A percentile compares a stretch with the other conserved stretches of the same genome.
phyloP scores from a whole-genome alignment of 495 filamentous ascomycete species.

The Glutinoglossum americanum region DNA sequence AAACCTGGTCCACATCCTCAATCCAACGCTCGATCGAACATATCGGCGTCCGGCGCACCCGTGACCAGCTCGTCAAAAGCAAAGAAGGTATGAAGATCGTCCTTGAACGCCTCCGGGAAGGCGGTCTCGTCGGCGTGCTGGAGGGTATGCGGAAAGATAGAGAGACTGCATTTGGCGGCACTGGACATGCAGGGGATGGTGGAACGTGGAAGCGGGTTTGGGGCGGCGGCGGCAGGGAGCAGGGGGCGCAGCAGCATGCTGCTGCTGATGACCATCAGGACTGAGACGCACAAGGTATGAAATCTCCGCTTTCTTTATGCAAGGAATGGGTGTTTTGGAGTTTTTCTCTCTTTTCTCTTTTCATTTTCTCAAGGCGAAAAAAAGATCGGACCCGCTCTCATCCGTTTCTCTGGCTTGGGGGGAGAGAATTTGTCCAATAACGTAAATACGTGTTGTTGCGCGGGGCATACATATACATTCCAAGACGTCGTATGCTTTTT shows the following conservation, averaged over 20 bases:
- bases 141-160: constrained; percentile 64
- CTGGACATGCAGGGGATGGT: neutral
- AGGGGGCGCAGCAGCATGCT: neutral
- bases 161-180: constrained; percentile 7
- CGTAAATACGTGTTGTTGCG: too few species aligned
- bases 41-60: constrained; percentile 64
- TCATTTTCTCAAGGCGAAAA: too few species aligned
- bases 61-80: constrained; percentile 64
- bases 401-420: too few species aligned
- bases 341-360: too few species aligned
- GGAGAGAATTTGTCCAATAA: too few species aligned
- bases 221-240: neutral
- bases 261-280: neutral
- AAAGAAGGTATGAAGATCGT: constrained; percentile 93
- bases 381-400: too few species aligned
- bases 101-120: constrained; percentile 58
- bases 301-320: neutral
- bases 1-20: constrained; percentile 52
- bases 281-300: neutral
- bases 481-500: too few species aligned
- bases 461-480: too few species aligned
- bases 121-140: constrained; percentile 65
- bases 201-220: neutral
- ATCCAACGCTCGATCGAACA: constrained; percentile 79
- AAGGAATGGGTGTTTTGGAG: too few species aligned